phyloP scores from a whole-genome alignment of 169 alveolate genomes.

The Amoebophrya sp. region DNA sequence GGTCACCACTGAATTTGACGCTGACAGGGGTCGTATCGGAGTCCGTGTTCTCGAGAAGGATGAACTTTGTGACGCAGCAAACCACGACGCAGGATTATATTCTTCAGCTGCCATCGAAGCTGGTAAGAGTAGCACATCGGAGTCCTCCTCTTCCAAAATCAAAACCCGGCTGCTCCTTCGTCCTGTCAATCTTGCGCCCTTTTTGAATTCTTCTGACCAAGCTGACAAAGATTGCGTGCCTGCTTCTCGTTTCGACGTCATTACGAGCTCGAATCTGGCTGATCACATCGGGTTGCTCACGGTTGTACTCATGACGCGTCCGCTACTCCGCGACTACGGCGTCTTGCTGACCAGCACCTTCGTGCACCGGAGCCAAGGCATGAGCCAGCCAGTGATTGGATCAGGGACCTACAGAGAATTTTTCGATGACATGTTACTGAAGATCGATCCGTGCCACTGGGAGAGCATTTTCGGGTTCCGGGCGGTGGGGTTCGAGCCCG shows the following conservation, averaged over 20 bases:
- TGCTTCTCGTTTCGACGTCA: background rate
- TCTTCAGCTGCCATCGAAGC: too few species aligned
- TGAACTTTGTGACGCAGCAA: too few species aligned
- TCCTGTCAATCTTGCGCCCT: background rate
- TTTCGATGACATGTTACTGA: background rate
- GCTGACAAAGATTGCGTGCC: background rate
- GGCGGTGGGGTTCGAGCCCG: background rate
- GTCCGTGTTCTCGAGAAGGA: background rate
- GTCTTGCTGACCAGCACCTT: background rate
- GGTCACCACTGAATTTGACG: background rate
- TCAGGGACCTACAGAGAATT: background rate
- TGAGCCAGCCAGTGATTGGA: background rate
- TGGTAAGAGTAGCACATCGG: too few species aligned
- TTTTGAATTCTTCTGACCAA: background rate
- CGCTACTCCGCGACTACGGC: background rate
- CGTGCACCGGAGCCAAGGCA: background rate
- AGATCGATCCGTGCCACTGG: conserved; percentile 1
- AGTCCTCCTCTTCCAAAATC: background rate
- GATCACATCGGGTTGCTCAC: background rate
- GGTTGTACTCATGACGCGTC: background rate
- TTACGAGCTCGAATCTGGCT: background rate
- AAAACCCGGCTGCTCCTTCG: background rate
- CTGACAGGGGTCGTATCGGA: background rate
- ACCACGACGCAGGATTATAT: too few species aligned
- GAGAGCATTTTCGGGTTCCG: background rate